Evolutionary conservation across 202 grass and related monocot genomes (phyloP), one percentile per base, ranked within the genome.

Genomic region (Digitaria exilis): DNA sequence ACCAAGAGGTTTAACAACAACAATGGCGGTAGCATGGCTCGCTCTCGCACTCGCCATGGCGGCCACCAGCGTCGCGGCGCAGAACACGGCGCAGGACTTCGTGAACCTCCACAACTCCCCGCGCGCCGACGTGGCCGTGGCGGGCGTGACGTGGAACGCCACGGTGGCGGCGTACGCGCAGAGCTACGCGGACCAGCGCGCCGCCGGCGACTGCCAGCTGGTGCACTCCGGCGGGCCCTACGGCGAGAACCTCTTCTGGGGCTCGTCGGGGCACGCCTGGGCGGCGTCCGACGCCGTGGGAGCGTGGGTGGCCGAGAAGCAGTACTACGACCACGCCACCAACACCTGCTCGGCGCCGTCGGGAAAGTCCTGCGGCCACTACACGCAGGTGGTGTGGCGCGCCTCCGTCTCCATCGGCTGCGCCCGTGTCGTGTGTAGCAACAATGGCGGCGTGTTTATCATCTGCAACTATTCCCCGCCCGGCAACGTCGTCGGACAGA

Each of bases 321-420:
- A 84, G 77, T 90, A 80, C 70, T 90, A 94, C 30, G 1, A 90
- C 78, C 34, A 90, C 37, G 9, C 0, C 68, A 80, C 30, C 18
- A 90, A 90, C 80, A 86, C 52, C 21, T 90, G 91, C 77, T 83
- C 77, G 13, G 35, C 81, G 5, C 84, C 76, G 8, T 25, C 42
- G 1, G 91, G 85, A 17, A 0, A 76, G 21, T 16, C 1, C 26
- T 90, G 85, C 13, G 85, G 82, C 10, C 91, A 90, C 74, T 93
- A 88, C 69, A 93, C 82, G 11, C 91, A 90, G 84, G 85, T 94
- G 26, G 91, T 94, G 54, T 90, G 91, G 91, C 35, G 82, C 11
- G 32, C 24, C 25, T 81, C 91, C 11, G 67, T 24, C 1, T 28
- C 11, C 21, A 67, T 94, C 45, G 91, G 88, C 2, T 94, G 91